Base-by-base conservation (phyloP, 2,329 filamentous ascomycete species). In the Periconia sp. region DNA sequence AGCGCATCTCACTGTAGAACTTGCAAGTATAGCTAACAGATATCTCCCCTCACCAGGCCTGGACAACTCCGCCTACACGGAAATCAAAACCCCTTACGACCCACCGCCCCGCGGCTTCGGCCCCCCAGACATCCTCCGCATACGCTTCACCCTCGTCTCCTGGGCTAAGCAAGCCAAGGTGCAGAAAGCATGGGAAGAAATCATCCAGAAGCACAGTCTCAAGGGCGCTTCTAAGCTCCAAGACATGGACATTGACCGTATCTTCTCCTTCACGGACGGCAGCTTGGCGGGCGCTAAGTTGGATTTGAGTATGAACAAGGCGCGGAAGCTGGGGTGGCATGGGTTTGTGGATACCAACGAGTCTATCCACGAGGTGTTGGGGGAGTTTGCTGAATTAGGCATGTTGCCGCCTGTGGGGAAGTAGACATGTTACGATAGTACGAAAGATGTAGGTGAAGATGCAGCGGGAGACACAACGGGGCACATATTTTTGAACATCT, bases 121-220 rank as follows among this genome's bases (percentile, higher is more conserved):
- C 0, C 73, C 76, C 0, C 65, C 69, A 5, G 61, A 54, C 4
- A 70, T 61, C 4, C 58, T 72, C 9, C 68, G 70, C 0, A 66
- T 65, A 11, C 64, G 62, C 0, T 78, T 76, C 48, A 71, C 61
- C 2, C 54, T 81, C 0, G 60, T 66, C 0, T 64, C 73, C 13
- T 81, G 78, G 78, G 74, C 77, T 0, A 61, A 69, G 38, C 57
- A 70, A 30, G 56, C 65, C 0, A 70, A 73, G 23, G 76, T 79
- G 4, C 56, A 60, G 13, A 52, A 70, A 15, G 72, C 74, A 1
- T 80, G 78, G 78, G 61, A 63, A 26, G 70, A 74, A 44, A 59
- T 81, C 4, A 69, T 70, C 25, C 47, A 65, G 37, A 61, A 72
- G 52, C 59, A 80, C 44, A 57, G 65, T 2, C 55, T 80, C 9